Conservation (phyloP, 2,329 filamentous ascomycete species). For the Cercospora janseana region DNA sequence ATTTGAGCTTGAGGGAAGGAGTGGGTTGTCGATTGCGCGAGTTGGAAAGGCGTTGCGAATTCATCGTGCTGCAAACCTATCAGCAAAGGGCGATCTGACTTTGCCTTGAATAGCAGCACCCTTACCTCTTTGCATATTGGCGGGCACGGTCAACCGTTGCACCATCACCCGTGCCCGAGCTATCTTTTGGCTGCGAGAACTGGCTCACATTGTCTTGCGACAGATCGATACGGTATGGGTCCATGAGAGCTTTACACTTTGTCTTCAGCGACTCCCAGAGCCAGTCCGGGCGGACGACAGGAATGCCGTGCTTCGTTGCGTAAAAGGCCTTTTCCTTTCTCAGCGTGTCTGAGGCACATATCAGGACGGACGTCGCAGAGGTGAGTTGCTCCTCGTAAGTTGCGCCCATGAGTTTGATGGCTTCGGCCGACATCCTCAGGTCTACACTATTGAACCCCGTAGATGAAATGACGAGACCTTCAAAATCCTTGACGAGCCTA, state of each 20-base stretch:
- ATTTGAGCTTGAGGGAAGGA: constrained; percentile 32
- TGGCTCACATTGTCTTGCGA: constrained; percentile 25
- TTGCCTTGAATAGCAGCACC: not conserved
- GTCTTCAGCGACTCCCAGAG: constrained; percentile 73
- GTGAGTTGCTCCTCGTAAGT: constrained; percentile 76
- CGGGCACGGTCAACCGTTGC: constrained; percentile 6
- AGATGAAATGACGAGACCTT: constrained; percentile 59
- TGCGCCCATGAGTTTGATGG: constrained; percentile 68
- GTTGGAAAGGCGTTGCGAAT: constrained; percentile 34
- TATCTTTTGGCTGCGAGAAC: constrained; percentile 17
- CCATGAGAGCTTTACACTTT: constrained; percentile 49
- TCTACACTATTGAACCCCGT: constrained; percentile 59
- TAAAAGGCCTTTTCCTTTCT: constrained; percentile 76
- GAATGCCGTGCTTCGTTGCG: constrained; percentile 71
- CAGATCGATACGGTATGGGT: constrained; percentile 36
- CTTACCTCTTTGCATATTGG: constrained; percentile 19
- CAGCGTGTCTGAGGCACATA: constrained; percentile 55
- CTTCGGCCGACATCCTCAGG: constrained; percentile 76
- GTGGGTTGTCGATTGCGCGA: constrained; percentile 33
- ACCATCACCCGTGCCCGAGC: constrained; percentile 18
- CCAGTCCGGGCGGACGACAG: constrained; percentile 80
- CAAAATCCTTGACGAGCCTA: constrained; percentile 54
- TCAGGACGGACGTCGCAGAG: constrained; percentile 67
- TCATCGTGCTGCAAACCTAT: constrained; percentile 17
- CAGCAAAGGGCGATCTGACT: constrained; percentile 14